Evolutionary conservation across 306 rosid genomes (phyloP).

Genomic region (Vachellia collinsii): DNA sequence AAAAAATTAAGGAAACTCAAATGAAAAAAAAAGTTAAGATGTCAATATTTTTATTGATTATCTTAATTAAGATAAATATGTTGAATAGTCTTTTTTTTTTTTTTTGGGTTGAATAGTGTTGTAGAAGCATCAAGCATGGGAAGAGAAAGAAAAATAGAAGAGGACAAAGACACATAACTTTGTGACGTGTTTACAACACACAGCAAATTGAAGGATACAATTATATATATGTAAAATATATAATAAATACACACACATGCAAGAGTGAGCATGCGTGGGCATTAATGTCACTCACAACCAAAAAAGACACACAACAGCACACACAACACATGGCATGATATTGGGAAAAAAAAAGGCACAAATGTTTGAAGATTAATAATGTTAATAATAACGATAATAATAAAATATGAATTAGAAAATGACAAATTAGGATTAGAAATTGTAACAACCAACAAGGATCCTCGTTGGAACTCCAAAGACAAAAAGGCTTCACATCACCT

Average conservation of each 20-base stretch:
- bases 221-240: not conserved
- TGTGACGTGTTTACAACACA: constrained; percentile 1
- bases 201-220: not conserved
- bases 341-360: no score
- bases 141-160: not conserved
- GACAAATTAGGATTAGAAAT: not conserved
- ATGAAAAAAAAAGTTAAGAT: not conserved
- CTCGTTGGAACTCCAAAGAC: constrained; percentile 35
- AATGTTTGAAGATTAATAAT: no score
- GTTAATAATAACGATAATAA: not conserved
- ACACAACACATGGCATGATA: no score
- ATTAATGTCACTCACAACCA: not conserved
- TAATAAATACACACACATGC: constrained; percentile 43
- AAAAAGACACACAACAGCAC: no score
- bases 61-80: not conserved
- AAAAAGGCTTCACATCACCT: constrained; percentile 22
- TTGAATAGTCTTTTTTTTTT: not conserved
- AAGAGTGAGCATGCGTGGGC: constrained; percentile 34
- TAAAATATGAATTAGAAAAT: constrained; percentile 1
- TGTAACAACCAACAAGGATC: constrained; percentile 27
- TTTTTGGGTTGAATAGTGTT: not conserved
- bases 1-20: not conserved
- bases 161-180: constrained; percentile 31
- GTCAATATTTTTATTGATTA: no score
- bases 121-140: not conserved